Percentiles rank a stretch among this genome's conserved stretches.
phyloP scores from a whole-genome alignment of 108 stramenopile genomes.

The Seminavis robusta region DNA sequence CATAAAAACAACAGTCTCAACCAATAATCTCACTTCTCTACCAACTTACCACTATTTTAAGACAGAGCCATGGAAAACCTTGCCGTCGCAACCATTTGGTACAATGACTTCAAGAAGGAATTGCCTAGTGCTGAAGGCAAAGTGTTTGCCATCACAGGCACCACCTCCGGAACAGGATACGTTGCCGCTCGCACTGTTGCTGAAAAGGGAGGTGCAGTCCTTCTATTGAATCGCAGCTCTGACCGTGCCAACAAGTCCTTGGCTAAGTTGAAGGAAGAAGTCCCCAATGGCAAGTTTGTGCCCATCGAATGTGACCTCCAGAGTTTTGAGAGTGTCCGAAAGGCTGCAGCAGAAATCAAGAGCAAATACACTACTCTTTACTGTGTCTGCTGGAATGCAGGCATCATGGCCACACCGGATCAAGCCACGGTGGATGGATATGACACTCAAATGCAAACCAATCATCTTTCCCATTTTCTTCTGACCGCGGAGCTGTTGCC shows the following conservation, averaged over 20 bases:
- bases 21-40: too few relatives aligned
- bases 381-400: slow-evolving; percentile 55
- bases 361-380: slow-evolving; percentile 29
- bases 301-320: slow-evolving; percentile 43
- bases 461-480: slow-evolving; percentile 58
- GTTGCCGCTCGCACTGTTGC: slow-evolving; percentile 27
- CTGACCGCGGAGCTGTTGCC: slow-evolving; percentile 51
- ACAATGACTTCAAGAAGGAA: slow-evolving; percentile 15
- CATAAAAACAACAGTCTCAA: too few relatives aligned
- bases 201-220: slow-evolving; percentile 28
- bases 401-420: slow-evolving; percentile 55
- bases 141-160: slow-evolving; percentile 45
- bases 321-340: slow-evolving; percentile 30
- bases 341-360: slow-evolving; percentile 30
- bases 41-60: too few relatives aligned
- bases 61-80: too few relatives aligned
- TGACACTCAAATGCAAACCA: slow-evolving; percentile 62
- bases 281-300: slow-evolving; percentile 10
- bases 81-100: too few relatives aligned
- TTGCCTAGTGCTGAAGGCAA: slow-evolving; percentile 40
- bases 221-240: slow-evolving; percentile 45
- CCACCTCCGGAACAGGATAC: slow-evolving; percentile 36
- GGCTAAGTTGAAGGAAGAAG: slow-evolving; percentile 11
- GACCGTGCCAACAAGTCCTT: slow-evolving; percentile 31
- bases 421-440: slow-evolving; percentile 54